Evolutionary conservation across 2,329 filamentous ascomycete species (phyloP).

Genomic region (Hypoxylon sp.): DNA sequence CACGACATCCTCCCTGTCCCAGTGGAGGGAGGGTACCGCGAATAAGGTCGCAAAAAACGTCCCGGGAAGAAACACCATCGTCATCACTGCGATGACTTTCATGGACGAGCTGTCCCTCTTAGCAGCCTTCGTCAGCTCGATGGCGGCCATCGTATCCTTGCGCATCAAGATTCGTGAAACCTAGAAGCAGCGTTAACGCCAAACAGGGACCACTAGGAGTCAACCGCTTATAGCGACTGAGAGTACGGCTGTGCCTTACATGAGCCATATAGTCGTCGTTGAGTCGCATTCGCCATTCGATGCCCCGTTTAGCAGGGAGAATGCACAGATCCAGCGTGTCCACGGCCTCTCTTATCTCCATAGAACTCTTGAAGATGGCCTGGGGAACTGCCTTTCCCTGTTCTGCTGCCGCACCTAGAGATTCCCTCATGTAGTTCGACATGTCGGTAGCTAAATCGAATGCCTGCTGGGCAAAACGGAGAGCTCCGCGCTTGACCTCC

Average conservation of each 20-base stretch:
- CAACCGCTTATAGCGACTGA: background rate
- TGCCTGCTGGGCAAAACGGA: constrained; percentile 1
- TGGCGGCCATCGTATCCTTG: constrained; percentile 18
- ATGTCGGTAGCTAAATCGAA: constrained; percentile 1
- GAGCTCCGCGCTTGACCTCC: background rate
- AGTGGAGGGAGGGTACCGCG: constrained; percentile 43
- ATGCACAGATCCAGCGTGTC: constrained; percentile 11
- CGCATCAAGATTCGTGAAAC: constrained; percentile 19
- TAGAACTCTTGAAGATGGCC: background rate
- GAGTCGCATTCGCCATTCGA: constrained; percentile 10
- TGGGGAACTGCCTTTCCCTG: background rate
- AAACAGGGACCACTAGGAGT: background rate
- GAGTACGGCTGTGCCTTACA: constrained; percentile 13
- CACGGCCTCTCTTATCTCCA: constrained; percentile 12
- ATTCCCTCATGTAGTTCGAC: constrained; percentile 6
- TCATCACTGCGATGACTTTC: constrained; percentile 40
- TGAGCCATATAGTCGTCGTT: constrained; percentile 14
- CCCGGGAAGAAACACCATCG: constrained; percentile 47
- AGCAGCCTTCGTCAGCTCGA: constrained; percentile 28
- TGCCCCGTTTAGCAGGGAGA: too few relatives aligned
- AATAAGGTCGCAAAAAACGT: constrained; percentile 49
- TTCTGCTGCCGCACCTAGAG: background rate
- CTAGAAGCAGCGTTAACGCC: constrained; percentile 3
- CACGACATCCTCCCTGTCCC: constrained; percentile 25
- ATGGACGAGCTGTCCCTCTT: constrained; percentile 29